phyloP scores from a whole-genome alignment of 202 grass and related monocot species.

The Zizania palustris region DNA sequence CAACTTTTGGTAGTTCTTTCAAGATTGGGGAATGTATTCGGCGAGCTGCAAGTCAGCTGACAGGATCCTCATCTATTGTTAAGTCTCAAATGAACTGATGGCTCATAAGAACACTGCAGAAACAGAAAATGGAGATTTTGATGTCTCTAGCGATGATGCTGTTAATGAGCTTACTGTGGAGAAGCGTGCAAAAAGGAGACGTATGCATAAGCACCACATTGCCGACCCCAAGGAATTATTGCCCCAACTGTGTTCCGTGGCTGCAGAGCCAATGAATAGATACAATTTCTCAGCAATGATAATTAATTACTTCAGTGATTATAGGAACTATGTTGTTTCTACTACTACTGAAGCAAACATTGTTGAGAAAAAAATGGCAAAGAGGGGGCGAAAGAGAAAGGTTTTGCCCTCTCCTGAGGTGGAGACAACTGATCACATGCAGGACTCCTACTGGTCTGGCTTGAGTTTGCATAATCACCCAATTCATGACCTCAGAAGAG shows the following conservation, averaged over 20 bases:
- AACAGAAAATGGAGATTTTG: conserved; percentile 78
- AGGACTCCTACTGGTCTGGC: conserved; percentile 88
- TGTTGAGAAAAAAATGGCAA: conserved; percentile 59
- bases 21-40: conserved; percentile 95
- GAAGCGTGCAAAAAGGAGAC: conserved; percentile 66
- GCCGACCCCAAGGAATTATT: conserved; percentile 69
- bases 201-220: conserved; percentile 58
- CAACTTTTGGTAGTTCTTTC: conserved; percentile 72
- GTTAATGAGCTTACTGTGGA: conserved; percentile 50
- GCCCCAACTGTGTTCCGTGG: conserved; percentile 59
- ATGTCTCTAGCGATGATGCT: conserved; percentile 78
- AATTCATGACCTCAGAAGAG: conserved; percentile 51
- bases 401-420: conserved; percentile 51
- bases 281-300: conserved; percentile 48
- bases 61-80: conserved; percentile 58
- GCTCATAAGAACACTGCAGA: conserved; percentile 53
- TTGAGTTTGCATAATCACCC: conserved; percentile 58
- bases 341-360: conserved; percentile 55
- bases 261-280: conserved; percentile 63
- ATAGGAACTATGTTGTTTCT: conserved; percentile 81
- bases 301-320: conserved; percentile 77
- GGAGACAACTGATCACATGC: conserved; percentile 71
- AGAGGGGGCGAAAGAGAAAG: conserved; percentile 76
- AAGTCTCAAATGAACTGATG: conserved; percentile 51
- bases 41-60: conserved; percentile 86